Base-by-base conservation (phyloP, 768 basidiomycete species). In the Tulasnella calospora region DNA sequence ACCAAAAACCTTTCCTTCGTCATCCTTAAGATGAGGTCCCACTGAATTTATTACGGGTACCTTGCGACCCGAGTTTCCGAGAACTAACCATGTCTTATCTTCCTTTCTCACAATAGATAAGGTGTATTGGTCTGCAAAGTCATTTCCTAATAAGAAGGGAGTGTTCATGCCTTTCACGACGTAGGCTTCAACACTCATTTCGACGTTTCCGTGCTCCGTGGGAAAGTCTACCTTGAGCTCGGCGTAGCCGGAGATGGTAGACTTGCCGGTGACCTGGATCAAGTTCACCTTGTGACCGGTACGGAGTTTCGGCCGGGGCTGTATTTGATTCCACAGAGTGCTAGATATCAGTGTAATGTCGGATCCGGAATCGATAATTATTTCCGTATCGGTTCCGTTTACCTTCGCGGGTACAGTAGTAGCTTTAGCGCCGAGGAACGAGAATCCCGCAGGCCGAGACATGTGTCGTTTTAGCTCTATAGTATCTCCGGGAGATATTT, bases 361-460 rank as follows among this genome's bases (percentile, higher is more conserved):
- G n/a, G n/a, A n/a, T n/a, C n/a, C n/a, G n/a, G n/a, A n/a, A n/a
- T n/a, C 85, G 3, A 84, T 69, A 30, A 82, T 80, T 13, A 82
- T 46, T 12, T 47, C 69, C 0, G 79, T 72, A 35, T 21, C 55
- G 5, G n/a, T 77, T 38, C 73, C 82, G 46, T 46, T 77, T 67
- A 55, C 51, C 6, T 17, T 21, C 9, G 73, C 81, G 27, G 46
- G 33, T 0, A 80, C 74, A 21, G 79, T 79, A 3, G 82, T 83
- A 35, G 84, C 83, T 61, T 81, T 78, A 10, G 84, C 35, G 17
- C 85, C 85, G n/a, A n/a, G 76, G n/a, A n/a, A n/a, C n/a, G n/a
- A n/a, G n/a, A n/a, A n/a, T n/a, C n/a, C n/a, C n/a, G n/a, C n/a
- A n/a, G 84, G 84, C 46, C 71, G 23, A 38, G 82, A 76, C 81